Evolutionary conservation across 2,329 filamentous ascomycete species (phyloP), one percentile per base, ranked within the genome.

Genomic region (Colletotrichum limetticola): DNA sequence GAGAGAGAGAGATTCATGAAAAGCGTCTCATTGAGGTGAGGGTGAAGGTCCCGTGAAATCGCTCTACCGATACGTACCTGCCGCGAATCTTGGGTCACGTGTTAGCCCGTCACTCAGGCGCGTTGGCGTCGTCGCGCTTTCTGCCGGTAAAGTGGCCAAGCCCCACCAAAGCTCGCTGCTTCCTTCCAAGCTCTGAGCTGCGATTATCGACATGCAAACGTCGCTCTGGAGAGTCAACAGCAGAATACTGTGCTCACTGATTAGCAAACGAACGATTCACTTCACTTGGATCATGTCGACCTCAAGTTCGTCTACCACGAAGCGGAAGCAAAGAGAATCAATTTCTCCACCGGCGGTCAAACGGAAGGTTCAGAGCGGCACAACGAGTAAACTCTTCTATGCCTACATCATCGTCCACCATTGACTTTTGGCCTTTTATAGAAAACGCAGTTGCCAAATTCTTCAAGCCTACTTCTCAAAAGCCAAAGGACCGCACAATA

Each of bases 381-480:
- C 87, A 62, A 88, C 88, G 57, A 88, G 87, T 89, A 77, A 74
- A 85, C 69, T 52, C 46, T 49, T 32, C 24, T 16, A 56, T 4
- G 1, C 9, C 4, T 8, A 12, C 32, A 49, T n/a, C 9, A 24
- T 22, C 12, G 5, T 24, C 14, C 3, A 9, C 49, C 30, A 22
- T 26, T 24, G 30, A 30, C 4, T 4, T 1, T n/a, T 4, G 57
- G 66, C 53, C 24, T 6, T 35, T 1, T 12, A 4, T 75, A 94
- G 92, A 91, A 80, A 90, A 83, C 72, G 91, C 93, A 1, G 91
- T 97, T 1, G 89, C 93, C 24, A 94, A 89, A 66, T 98, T 98
- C 85, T 98, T 98, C 83, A 97, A 92, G 0, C 95, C 95, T 0
- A 80, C 89, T 0, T 98, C 95, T 0, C 91, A 98, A 81, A 98